Evolutionary conservation across 2,329 filamentous ascomycete species (phyloP).

Genomic region (Hymenoscyphus salicellus): DNA sequence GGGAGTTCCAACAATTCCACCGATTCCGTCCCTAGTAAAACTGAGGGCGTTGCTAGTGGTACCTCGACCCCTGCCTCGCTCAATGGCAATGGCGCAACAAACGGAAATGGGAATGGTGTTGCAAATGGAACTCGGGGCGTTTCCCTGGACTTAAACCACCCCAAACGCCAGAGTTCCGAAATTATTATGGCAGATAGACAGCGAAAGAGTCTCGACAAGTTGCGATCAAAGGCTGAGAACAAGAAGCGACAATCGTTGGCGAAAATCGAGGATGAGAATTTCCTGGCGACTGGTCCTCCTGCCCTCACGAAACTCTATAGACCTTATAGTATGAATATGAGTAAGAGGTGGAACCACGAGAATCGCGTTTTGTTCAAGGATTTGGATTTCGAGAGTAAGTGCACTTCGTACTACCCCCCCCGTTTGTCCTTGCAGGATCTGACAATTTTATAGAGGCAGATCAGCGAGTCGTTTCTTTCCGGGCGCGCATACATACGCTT

Average conservation of each 20-base stretch:
- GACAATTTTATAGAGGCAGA: slow-evolving; percentile 26
- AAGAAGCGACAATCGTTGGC: slow-evolving; percentile 31
- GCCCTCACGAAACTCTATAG: slow-evolving; percentile 33
- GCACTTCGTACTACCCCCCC: neutral
- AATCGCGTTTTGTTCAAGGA: slow-evolving; percentile 34
- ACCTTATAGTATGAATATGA: slow-evolving; percentile 37
- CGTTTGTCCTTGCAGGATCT: neutral
- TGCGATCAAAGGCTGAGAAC: slow-evolving; percentile 26
- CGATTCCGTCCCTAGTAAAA: slow-evolving; percentile 17
- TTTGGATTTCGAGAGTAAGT: slow-evolving; percentile 32
- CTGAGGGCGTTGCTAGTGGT: slow-evolving; percentile 14
- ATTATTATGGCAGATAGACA: slow-evolving; percentile 23
- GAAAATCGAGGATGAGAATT: slow-evolving; percentile 34
- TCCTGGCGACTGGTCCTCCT: slow-evolving; percentile 30
- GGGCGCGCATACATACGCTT: slow-evolving; percentile 72
- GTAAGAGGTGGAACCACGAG: slow-evolving; percentile 33
- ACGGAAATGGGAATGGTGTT: slow-evolving; percentile 13
- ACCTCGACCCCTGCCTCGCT: slow-evolving; percentile 9
- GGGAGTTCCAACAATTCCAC: slow-evolving; percentile 9
- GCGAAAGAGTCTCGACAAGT: slow-evolving; percentile 30
- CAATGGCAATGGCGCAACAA: slow-evolving; percentile 1
- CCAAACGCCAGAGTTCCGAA: slow-evolving; percentile 27
- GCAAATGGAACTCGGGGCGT: neutral
- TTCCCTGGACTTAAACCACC: slow-evolving; percentile 15
- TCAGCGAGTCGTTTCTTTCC: slow-evolving; percentile 47